A percentile compares a stretch with the other conserved stretches of the same genome.
Evolutionary conservation across 2,329 filamentous ascomycete species (phyloP).

Genomic region (Arthrinium phaeospermum): DNA sequence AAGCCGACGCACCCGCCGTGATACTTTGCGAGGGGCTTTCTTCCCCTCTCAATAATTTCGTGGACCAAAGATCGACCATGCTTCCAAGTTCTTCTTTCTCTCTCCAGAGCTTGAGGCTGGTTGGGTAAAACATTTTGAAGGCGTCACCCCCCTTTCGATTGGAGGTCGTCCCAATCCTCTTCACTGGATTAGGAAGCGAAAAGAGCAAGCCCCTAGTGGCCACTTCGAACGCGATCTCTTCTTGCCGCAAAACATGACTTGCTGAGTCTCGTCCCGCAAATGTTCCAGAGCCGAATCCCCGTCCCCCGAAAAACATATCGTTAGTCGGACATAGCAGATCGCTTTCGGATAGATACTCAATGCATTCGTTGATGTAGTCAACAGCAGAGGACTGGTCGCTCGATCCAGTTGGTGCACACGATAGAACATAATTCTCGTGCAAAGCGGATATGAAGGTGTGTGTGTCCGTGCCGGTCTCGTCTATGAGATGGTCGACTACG

Average conservation of each 20-base stretch:
- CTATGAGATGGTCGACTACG: slow-evolving; percentile 76
- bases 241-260: slow-evolving; percentile 81
- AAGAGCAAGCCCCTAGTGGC: slow-evolving; percentile 88
- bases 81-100: slow-evolving; percentile 81
- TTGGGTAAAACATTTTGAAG: slow-evolving; percentile 92
- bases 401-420: slow-evolving; percentile 67
- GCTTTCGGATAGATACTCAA: slow-evolving; percentile 84
- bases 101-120: slow-evolving; percentile 82
- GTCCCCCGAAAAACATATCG: slow-evolving; percentile 69
- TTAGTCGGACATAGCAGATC: slow-evolving; percentile 82
- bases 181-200: slow-evolving; percentile 84
- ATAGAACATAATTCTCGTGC: slow-evolving; percentile 92
- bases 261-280: slow-evolving; percentile 60
- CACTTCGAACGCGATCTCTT: slow-evolving; percentile 92
- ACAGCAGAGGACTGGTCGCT: slow-evolving; percentile 65
- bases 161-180: slow-evolving; percentile 60
- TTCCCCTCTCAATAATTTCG: slow-evolving; percentile 63
- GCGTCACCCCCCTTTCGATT: slow-evolving; percentile 61
- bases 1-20: slow-evolving; percentile 54
- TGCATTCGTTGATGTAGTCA: slow-evolving; percentile 82
- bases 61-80: slow-evolving; percentile 72
- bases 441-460: slow-evolving; percentile 88
- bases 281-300: slow-evolving; percentile 54
- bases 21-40: slow-evolving; percentile 43
- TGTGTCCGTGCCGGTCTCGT: slow-evolving; percentile 91